A percentile compares a stretch with the other conserved stretches of the same genome.
These are phyloP conservation scores for Mycena albidolilacea DNA, from an alignment of 768 basidiomycete species.

Conservation along the genomic window DNA sequence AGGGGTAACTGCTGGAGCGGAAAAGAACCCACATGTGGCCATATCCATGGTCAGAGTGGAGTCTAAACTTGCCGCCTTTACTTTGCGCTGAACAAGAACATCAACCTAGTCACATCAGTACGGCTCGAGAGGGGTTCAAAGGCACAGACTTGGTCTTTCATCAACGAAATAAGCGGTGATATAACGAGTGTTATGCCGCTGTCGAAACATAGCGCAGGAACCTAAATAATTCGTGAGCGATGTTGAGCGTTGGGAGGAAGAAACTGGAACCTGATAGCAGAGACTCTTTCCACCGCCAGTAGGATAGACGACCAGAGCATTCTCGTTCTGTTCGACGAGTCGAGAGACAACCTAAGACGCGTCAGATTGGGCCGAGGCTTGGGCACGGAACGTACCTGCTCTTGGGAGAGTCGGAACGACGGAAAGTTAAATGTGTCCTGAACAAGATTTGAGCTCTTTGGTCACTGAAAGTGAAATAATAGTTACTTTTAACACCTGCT, in stretches of 20 bases:
- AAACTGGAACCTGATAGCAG: constrained; percentile 17
- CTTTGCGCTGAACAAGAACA: constrained; percentile 48
- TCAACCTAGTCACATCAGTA: constrained; percentile 51
- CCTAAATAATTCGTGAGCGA: constrained; percentile 51
- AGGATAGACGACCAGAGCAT: constrained; percentile 58
- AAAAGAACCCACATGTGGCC: constrained; percentile 34
- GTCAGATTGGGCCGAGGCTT: not conserved
- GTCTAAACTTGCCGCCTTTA: constrained; percentile 58
- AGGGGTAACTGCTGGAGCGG: too few species aligned
- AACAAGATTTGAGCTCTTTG: constrained; percentile 25
- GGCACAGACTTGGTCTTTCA: constrained; percentile 51
- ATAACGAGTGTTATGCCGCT: constrained; percentile 53
- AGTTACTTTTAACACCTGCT: constrained; percentile 29
- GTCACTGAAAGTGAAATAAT: not conserved
- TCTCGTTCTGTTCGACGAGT: constrained; percentile 56
- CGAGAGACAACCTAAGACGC: constrained; percentile 51
- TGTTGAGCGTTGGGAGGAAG: constrained; percentile 17
- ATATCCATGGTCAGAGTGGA: constrained; percentile 52
- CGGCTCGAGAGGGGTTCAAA: not conserved
- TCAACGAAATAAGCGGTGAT: constrained; percentile 52
- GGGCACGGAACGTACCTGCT: constrained; percentile 43
- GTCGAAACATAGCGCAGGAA: constrained; percentile 57
- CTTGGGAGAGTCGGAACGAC: constrained; percentile 56
- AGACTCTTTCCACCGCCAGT: constrained; percentile 50
- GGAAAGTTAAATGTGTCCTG: constrained; percentile 53